phyloP scores from a whole-genome alignment of 371 early-diverging fungal species.

The Nematocida displodere region DNA sequence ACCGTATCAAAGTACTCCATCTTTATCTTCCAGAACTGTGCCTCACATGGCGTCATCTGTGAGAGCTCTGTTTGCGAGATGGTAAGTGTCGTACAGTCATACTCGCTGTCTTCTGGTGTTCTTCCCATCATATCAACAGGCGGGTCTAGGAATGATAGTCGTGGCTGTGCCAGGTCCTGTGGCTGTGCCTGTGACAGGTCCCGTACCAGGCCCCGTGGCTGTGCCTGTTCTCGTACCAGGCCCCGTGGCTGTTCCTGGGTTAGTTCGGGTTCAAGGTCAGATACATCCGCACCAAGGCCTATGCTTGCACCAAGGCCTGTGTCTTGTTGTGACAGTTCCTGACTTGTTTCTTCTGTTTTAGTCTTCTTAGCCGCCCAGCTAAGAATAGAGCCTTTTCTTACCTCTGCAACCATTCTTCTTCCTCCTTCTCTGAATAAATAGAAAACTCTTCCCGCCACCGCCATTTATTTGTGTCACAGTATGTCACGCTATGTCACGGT shows the following conservation, averaged over 20 bases:
- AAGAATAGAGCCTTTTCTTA: background rate
- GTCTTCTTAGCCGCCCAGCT: conserved; percentile 1
- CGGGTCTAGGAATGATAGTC: conserved; percentile 6
- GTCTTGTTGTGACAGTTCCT: background rate
- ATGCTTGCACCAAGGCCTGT: no score
- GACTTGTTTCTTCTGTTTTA: background rate
- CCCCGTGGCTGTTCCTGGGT: background rate
- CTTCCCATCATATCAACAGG: conserved; percentile 57
- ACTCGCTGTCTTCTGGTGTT: conserved; percentile 70
- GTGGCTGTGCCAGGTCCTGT: background rate
- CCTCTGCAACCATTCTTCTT: conserved; percentile 5
- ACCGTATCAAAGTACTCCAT: conserved; percentile 82
- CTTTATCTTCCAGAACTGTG: conserved; percentile 98
- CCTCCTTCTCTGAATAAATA: background rate
- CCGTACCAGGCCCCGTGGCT: background rate
- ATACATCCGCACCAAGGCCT: no score
- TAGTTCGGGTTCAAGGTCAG: no score
- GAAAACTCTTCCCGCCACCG: conserved; percentile 28
- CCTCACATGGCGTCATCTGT: conserved; percentile 87
- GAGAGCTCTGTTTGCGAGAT: conserved; percentile 75
- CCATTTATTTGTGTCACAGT: background rate
- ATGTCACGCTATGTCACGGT: no score
- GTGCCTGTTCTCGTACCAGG: background rate
- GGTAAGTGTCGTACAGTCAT: conserved; percentile 83
- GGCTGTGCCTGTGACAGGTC: background rate